Evolutionary conservation across 805 yeast species (phyloP).

Genomic region (Sungouiella blattae): DNA sequence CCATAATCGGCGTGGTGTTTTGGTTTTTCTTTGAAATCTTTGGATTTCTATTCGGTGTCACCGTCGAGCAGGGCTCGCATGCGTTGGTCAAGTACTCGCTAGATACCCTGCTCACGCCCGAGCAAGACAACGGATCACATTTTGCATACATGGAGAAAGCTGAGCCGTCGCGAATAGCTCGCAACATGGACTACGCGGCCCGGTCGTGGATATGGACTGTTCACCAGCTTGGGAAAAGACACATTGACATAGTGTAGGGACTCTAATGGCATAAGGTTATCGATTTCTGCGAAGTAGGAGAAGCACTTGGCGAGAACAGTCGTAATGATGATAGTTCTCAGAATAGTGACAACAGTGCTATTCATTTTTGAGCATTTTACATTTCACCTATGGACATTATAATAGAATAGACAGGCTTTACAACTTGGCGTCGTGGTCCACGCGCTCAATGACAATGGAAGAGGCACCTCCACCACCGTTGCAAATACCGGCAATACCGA

Average conservation of each 20-base stretch:
- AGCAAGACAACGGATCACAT: conserved; percentile 67
- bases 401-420: conserved; percentile 12
- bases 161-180: conserved; percentile 56
- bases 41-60: conserved; percentile 66
- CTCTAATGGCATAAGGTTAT: too few relatives aligned
- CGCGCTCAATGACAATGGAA: conserved; percentile 78
- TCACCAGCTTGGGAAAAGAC: conserved; percentile 51
- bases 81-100: conserved; percentile 64
- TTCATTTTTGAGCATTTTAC: too few relatives aligned
- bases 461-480: conserved; percentile 99
- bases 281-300: too few relatives aligned
- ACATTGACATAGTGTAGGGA: conserved; percentile 19
- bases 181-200: conserved; percentile 55
- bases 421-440: conserved; percentile 38
- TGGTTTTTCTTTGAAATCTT: conserved; percentile 70
- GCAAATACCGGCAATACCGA: conserved; percentile 95
- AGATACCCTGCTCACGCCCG: conserved; percentile 45
- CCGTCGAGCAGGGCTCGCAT: conserved; percentile 66
- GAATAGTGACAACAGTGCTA: too few relatives aligned
- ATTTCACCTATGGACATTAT: too few relatives aligned
- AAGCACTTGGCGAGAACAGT: too few relatives aligned
- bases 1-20: conserved; percentile 70
- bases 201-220: conserved; percentile 80
- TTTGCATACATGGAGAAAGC: conserved; percentile 57
- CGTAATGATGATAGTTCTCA: too few relatives aligned